phyloP scores from a whole-genome alignment of 257 asterid species.

The Forsythia suspensa region DNA sequence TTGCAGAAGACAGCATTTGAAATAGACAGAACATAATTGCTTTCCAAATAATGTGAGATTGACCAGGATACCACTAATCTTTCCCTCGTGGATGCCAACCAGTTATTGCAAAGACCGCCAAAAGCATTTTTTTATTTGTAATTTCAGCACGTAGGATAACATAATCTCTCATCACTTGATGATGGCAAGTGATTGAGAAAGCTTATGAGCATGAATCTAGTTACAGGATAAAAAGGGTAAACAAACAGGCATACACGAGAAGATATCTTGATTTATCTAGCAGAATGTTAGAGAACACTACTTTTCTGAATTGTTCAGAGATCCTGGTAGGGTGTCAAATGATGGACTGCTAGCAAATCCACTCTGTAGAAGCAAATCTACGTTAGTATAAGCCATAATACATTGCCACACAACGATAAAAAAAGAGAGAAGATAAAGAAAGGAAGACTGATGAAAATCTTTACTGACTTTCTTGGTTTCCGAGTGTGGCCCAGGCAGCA shows the following conservation, averaged over 20 bases:
- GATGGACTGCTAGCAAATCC: constrained; percentile 74
- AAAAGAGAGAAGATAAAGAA: neutral
- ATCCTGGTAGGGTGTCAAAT: constrained; percentile 59
- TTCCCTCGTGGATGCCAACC: no score
- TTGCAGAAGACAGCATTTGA: neutral
- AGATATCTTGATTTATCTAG: neutral
- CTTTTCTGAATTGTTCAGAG: constrained; percentile 64
- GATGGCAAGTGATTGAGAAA: neutral
- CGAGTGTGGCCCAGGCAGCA: constrained; percentile 97
- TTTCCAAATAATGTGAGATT: neutral
- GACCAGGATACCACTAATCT: neutral
- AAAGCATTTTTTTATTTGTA: neutral
- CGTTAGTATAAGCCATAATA: constrained; percentile 1
- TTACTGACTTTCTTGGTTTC: constrained; percentile 77
- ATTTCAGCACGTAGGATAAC: neutral
- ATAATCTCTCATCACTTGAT: neutral
- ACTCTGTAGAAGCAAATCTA: constrained; percentile 52
- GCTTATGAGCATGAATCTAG: neutral
- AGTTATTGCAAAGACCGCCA: neutral
- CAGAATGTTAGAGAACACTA: constrained; percentile 25
- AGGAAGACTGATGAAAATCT: constrained; percentile 8
- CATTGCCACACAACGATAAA: neutral
- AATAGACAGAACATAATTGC: neutral
- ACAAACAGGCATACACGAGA: neutral
- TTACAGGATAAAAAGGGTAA: neutral